Base-by-base conservation (phyloP, 306 rosid genomes). In the Styphnolobium japonicum region DNA sequence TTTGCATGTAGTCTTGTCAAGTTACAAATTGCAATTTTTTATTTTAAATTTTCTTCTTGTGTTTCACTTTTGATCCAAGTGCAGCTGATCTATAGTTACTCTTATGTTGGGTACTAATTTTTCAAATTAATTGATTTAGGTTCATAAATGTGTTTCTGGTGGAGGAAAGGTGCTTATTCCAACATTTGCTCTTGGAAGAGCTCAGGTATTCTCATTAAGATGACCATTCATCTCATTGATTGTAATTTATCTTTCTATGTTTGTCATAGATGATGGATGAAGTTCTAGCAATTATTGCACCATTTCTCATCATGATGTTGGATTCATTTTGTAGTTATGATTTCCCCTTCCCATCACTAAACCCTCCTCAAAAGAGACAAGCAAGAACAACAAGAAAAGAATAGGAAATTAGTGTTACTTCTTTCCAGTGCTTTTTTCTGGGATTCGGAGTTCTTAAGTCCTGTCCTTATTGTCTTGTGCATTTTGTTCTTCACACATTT, bases 161-260 rank as follows among this genome's bases (percentile, higher is more conserved):
- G 97, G 97, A 74, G 98, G 98, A 65, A 94, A 92, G 82, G 98
- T 94, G 77, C 97, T 92, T 74, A 92, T 94, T 91, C 97, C 98
- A 74, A 86, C 98, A 63, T 92, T 91, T 88, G 98, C 93, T 71
- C 91, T 94, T n/a, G 97, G 97, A 85, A 92, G 97, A 86, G 97
- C 98, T 83, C 97, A 94, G 98, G 98, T 94, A 83, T 67, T 76
- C 36, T 72, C 25, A 65, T 65, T 4, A 76, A 53, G 37, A 73
- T 82, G 5, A n/a, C 27, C 36, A 46, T 67, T 63, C 57, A 22
- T 76, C 69, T 55, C 42, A 27, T 10, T 51, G 27, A 51, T 43
- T 39, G 55, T 64, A 66, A 42, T 62, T 45, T 76, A 27, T 80
- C 6, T 46, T 71, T 64, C 23, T 33, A 21, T 29, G 52, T 40